phyloP scores from a whole-genome alignment of 2,329 filamentous ascomycete species.

The Emmonsia crescens region DNA sequence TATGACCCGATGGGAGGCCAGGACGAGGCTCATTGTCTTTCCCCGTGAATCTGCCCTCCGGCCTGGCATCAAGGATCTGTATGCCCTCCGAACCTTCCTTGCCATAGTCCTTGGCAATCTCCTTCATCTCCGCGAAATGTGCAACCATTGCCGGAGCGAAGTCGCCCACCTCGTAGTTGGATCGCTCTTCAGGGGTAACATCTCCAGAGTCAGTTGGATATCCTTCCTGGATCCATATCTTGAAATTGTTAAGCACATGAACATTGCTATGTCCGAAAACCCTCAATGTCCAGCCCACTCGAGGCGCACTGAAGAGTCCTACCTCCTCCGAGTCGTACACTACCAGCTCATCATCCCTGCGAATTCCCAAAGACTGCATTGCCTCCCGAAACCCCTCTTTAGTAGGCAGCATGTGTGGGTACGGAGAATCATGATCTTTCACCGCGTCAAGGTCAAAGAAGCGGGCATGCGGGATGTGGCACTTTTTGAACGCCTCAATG shows the following conservation, averaged over 20 bases:
- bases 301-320: constrained; percentile 86
- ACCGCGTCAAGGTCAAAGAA: constrained; percentile 96
- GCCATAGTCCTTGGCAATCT: constrained; percentile 62
- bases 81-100: constrained; percentile 75
- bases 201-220: constrained; percentile 68
- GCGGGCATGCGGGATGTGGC: constrained; percentile 75
- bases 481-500: constrained; percentile 65
- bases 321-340: constrained; percentile 88
- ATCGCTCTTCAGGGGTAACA: constrained; percentile 27
- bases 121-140: constrained; percentile 70
- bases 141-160: constrained; percentile 57
- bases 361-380: constrained; percentile 81
- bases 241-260: constrained; percentile 91
- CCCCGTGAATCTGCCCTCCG: constrained; percentile 68
- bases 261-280: constrained; percentile 84
- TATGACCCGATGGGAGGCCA: constrained; percentile 79
- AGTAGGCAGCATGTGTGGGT: constrained; percentile 91
- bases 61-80: constrained; percentile 81
- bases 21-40: constrained; percentile 75
- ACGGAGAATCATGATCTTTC: constrained; percentile 76
- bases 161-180: constrained; percentile 41
- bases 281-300: constrained; percentile 86
- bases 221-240: constrained; percentile 78
- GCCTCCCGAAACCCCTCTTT: constrained; percentile 71
- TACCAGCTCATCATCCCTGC: constrained; percentile 77